A percentile compares a stretch with the other conserved stretches of the same genome.
These are phyloP conservation scores for Bipolaris bicolor DNA, from an alignment of 2,329 filamentous ascomycete genomes.

Conservation along the genomic window DNA sequence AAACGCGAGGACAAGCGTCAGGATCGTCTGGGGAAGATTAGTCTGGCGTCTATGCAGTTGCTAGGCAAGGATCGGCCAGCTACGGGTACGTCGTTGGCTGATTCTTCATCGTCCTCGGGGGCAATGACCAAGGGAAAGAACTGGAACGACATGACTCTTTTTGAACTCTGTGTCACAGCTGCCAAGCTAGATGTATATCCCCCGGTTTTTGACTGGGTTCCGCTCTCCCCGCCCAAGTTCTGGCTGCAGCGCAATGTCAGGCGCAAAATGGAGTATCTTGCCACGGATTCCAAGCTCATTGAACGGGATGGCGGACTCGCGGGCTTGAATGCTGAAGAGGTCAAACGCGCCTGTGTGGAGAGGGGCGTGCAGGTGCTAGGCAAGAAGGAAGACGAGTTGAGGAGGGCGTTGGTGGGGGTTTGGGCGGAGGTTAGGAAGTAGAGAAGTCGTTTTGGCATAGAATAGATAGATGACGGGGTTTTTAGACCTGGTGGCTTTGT, in stretches of 20 bases:
- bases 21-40: conserved; percentile 24
- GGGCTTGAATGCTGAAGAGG: conserved; percentile 67
- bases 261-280: conserved; percentile 67
- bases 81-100: not conserved
- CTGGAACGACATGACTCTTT: conserved; percentile 19
- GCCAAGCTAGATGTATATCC: conserved; percentile 34
- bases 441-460: too few species aligned
- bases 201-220: conserved; percentile 49
- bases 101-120: not conserved
- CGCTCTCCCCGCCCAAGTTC: conserved; percentile 51
- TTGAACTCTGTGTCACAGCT: conserved; percentile 27
- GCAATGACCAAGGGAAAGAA: not conserved
- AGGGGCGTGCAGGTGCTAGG: conserved; percentile 39
- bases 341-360: conserved; percentile 73
- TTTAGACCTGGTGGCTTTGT: too few species aligned
- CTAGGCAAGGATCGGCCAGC: conserved; percentile 19
- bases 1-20: conserved; percentile 55
- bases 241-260: conserved; percentile 63
- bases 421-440: not conserved
- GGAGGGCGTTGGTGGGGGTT: conserved; percentile 25
- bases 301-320: conserved; percentile 65
- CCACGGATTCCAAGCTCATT: conserved; percentile 74
- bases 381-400: conserved; percentile 37
- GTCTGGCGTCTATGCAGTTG: conserved; percentile 26
- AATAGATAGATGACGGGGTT: too few species aligned